These are phyloP conservation scores for Phytophthora cajani DNA, from an alignment of 352 stramenopile genomes.

Conservation along the genomic window DNA sequence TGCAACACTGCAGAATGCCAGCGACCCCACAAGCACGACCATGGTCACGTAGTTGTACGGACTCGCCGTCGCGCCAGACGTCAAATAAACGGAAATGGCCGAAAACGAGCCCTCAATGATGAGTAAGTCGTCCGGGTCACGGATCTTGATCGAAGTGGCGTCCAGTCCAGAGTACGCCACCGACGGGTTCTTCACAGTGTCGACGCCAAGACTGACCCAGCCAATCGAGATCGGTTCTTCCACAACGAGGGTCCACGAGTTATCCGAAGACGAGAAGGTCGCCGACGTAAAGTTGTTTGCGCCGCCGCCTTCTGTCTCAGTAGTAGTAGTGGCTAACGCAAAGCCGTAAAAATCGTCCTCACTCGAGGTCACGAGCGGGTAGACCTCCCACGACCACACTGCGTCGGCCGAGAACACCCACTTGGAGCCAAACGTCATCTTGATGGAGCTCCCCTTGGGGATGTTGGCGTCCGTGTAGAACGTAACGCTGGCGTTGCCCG, in stretches of 20 bases:
- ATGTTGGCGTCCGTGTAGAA: slow-evolving; percentile 81
- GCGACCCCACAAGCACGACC: slow-evolving; percentile 81
- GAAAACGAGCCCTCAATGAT: slow-evolving; percentile 72
- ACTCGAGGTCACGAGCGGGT: slow-evolving; percentile 17
- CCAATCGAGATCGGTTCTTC: slow-evolving; percentile 65
- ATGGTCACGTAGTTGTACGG: slow-evolving; percentile 91
- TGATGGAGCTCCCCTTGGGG: slow-evolving; percentile 53
- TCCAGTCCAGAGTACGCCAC: slow-evolving; percentile 76
- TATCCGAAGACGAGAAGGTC: slow-evolving; percentile 39
- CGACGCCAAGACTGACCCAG: slow-evolving; percentile 72
- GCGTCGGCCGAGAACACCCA: slow-evolving; percentile 68
- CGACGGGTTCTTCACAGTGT: slow-evolving; percentile 78
- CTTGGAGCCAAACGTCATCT: slow-evolving; percentile 62
- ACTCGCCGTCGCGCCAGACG: slow-evolving; percentile 65
- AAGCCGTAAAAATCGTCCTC: slow-evolving; percentile 27
- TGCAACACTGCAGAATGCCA: slow-evolving; percentile 84
- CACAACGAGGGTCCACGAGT: slow-evolving; percentile 65
- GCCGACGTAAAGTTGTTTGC: slow-evolving; percentile 40
- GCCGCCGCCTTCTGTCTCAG: background rate
- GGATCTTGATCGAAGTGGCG: slow-evolving; percentile 62
- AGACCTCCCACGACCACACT: slow-evolving; percentile 60
- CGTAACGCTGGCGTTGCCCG: slow-evolving; percentile 74
- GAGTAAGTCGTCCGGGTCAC: slow-evolving; percentile 54
- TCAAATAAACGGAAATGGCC: slow-evolving; percentile 76
- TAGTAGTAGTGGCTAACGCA: slow-evolving; percentile 7